Conservation (phyloP, 257 asterid species). For the Solanum boliviense region DNA sequence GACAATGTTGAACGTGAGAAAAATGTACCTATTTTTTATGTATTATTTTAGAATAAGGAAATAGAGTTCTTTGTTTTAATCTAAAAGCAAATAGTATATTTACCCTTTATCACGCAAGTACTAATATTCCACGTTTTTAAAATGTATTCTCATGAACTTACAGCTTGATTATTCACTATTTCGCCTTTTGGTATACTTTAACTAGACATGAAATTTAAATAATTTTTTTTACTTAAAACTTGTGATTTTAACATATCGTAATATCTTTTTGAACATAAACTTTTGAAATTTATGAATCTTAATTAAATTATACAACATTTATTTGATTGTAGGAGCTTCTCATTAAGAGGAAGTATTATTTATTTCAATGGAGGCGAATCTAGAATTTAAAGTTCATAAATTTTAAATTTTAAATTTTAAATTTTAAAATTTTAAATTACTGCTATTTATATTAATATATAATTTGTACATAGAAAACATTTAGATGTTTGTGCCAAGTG, state of each 20-base stretch:
- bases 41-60: background rate
- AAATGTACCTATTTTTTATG: background rate
- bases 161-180: background rate
- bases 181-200: background rate
- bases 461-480: background rate
- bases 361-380: background rate
- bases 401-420: background rate
- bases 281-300: background rate
- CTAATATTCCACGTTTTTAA: background rate
- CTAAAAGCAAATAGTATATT: background rate
- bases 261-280: background rate
- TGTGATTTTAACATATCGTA: background rate
- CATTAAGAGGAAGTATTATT: background rate
- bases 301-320: background rate
- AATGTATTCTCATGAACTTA: background rate
- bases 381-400: accelerated
- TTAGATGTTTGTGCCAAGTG: background rate
- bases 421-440: background rate
- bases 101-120: background rate
- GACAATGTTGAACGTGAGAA: background rate
- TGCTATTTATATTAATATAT: background rate
- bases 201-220: background rate
- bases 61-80: background rate
- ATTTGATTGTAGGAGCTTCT: background rate
- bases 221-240: too few relatives aligned